These are phyloP conservation scores for Diplodia corticola DNA, from an alignment of 2,329 filamentous ascomycete genomes.

Conservation along the genomic window DNA sequence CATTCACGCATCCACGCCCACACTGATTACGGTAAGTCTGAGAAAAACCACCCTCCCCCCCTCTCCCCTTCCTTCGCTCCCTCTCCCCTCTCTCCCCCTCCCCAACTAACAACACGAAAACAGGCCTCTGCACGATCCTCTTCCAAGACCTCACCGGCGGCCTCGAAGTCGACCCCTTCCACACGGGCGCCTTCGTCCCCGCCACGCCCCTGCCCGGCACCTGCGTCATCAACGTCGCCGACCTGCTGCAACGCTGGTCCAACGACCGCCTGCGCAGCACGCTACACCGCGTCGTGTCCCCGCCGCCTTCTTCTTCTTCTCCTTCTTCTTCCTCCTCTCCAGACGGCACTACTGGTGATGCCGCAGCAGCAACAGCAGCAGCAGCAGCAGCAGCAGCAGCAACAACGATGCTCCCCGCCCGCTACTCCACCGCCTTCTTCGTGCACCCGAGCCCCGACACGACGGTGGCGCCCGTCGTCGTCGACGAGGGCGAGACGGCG, in stretches of 20 bases:
- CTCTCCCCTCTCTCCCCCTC: not conserved
- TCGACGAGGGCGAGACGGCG: slow-evolving; percentile 52
- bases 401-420: slow-evolving; percentile 62
- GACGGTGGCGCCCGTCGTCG: slow-evolving; percentile 57
- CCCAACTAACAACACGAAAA: slow-evolving; percentile 57
- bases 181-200: slow-evolving; percentile 70
- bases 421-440: slow-evolving; percentile 88
- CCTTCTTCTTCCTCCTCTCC: too few relatives aligned
- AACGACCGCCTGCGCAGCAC: slow-evolving; percentile 92
- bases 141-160: slow-evolving; percentile 37
- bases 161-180: slow-evolving; percentile 62
- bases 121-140: slow-evolving; percentile 51
- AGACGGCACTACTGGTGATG: too few relatives aligned
- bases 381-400: slow-evolving; percentile 41
- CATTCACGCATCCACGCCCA: slow-evolving; percentile 73
- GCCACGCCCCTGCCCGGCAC: slow-evolving; percentile 79
- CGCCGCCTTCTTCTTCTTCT: too few relatives aligned
- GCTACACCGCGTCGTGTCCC: slow-evolving; percentile 85
- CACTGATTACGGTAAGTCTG: slow-evolving; percentile 55
- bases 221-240: slow-evolving; percentile 86
- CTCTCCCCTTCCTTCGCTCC: too few relatives aligned
- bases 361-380: too few relatives aligned
- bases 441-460: slow-evolving; percentile 81
- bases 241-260: slow-evolving; percentile 82
- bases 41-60: too few relatives aligned